Evolutionary conservation across 108 stramenopile species (phyloP).

Genomic region (Skeletonema menzelii): DNA sequence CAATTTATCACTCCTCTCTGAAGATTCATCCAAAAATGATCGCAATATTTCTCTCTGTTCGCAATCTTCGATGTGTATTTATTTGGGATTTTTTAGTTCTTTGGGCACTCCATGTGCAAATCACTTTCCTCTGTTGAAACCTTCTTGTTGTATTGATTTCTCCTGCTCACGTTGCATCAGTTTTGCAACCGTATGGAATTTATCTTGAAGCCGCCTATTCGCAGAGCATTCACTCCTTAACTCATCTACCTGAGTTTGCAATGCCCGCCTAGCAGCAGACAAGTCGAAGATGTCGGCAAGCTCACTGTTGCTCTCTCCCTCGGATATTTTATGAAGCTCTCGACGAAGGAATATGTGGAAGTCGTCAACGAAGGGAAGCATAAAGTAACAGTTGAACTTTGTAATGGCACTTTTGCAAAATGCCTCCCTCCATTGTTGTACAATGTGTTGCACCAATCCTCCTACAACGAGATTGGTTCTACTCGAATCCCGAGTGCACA

Average conservation of each 20-base stretch:
- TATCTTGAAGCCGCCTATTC: slow-evolving; percentile 79
- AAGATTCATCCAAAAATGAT: slow-evolving; percentile 1
- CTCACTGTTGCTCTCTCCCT: slow-evolving; percentile 51
- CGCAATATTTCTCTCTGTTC: background rate
- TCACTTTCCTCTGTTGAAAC: slow-evolving; percentile 2
- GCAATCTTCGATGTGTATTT: slow-evolving; percentile 2
- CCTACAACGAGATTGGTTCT: slow-evolving; percentile 85
- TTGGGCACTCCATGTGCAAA: background rate
- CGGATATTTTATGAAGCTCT: slow-evolving; percentile 74
- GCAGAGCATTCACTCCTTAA: slow-evolving; percentile 82
- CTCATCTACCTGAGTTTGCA: slow-evolving; percentile 63
- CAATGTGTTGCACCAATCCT: slow-evolving; percentile 90
- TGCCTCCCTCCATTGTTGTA: slow-evolving; percentile 81
- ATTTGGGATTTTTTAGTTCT: background rate
- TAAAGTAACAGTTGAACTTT: slow-evolving; percentile 95
- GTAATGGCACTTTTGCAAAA: slow-evolving; percentile 85
- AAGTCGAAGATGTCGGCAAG: slow-evolving; percentile 72
- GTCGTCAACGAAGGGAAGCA: slow-evolving; percentile 90
- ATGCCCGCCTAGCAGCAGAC: slow-evolving; percentile 49
- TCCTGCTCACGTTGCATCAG: slow-evolving; percentile 72
- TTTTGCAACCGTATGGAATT: slow-evolving; percentile 73
- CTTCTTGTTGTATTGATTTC: slow-evolving; percentile 43
- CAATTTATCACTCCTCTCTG: slow-evolving; percentile 2
- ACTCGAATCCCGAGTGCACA: slow-evolving; percentile 71
- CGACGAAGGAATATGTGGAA: slow-evolving; percentile 80